Conservation (phyloP, 2,329 filamentous ascomycete genomes). For the Trichoderma harzianum region DNA sequence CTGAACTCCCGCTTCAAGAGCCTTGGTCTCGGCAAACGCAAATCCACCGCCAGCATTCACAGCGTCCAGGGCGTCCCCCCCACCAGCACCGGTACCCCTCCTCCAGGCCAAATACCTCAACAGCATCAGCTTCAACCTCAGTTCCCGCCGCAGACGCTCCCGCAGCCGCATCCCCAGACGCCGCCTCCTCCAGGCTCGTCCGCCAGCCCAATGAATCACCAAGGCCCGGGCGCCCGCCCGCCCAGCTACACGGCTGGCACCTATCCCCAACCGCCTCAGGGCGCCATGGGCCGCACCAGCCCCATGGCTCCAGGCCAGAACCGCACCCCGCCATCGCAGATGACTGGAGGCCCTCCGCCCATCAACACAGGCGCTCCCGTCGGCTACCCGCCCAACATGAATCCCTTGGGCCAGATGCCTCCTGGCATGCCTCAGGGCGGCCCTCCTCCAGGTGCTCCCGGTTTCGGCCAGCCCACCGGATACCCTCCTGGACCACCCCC, state of each 20-base stretch:
- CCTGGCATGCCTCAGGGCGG: conserved; percentile 32
- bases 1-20: conserved; percentile 76
- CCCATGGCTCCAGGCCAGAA: conserved; percentile 47
- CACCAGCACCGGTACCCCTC: conserved; percentile 34
- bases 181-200: conserved; percentile 42
- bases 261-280: conserved; percentile 46
- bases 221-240: conserved; percentile 56
- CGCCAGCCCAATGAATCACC: conserved; percentile 59
- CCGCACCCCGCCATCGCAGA: conserved; percentile 57
- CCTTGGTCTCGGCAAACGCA: conserved; percentile 79
- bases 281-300: conserved; percentile 50
- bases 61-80: conserved; percentile 38
- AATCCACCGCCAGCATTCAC: conserved; percentile 61
- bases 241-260: conserved; percentile 59
- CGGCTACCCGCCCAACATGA: conserved; percentile 58
- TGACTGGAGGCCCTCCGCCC: conserved; percentile 62
- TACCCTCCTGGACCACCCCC: conserved; percentile 46
- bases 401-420: conserved; percentile 41
- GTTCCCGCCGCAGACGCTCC: conserved; percentile 38
- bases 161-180: conserved; percentile 36
- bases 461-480: conserved; percentile 38
- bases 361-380: conserved; percentile 63
- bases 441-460: conserved; percentile 31
- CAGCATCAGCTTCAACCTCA: conserved; percentile 35
- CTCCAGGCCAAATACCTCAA: conserved; percentile 50